Evolutionary conservation across 257 asterid genomes (phyloP).

Genomic region (Cordia subcordata): DNA sequence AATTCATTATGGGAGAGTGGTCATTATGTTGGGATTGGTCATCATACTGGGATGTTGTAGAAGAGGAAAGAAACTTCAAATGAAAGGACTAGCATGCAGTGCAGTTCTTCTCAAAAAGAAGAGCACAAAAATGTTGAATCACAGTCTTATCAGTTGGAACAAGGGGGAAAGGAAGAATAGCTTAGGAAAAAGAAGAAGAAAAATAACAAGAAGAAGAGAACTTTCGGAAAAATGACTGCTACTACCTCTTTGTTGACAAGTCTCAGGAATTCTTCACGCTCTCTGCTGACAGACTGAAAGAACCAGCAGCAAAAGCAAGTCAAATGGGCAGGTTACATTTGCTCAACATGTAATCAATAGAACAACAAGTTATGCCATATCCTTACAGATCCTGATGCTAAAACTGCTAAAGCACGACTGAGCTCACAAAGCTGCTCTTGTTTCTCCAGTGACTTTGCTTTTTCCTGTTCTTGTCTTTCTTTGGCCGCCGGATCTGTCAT

Average conservation of each 20-base stretch:
- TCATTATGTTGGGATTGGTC: too few relatives aligned
- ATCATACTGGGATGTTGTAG: too few relatives aligned
- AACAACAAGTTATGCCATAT: conserved; percentile 12
- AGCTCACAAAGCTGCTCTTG: conserved; percentile 88
- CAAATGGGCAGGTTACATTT: conserved; percentile 12
- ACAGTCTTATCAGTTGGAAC: too few relatives aligned
- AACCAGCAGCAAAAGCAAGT: conserved; percentile 21
- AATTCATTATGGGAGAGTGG: too few relatives aligned
- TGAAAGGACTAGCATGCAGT: too few relatives aligned
- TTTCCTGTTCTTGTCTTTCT: conserved; percentile 57
- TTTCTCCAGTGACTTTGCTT: conserved; percentile 57
- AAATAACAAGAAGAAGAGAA: neutral
- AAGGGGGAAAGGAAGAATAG: too few relatives aligned
- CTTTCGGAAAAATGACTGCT: conserved; percentile 1
- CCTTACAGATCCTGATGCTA: conserved; percentile 90
- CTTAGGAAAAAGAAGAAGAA: too few relatives aligned
- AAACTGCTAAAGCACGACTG: conserved; percentile 91
- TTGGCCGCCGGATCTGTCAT: conserved; percentile 63
- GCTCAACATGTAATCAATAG: conserved; percentile 17
- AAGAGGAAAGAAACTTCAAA: too few relatives aligned
- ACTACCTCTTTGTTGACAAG: conserved; percentile 96
- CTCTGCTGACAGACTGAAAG: conserved; percentile 94
- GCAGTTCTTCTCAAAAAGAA: too few relatives aligned
- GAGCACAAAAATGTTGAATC: too few relatives aligned
- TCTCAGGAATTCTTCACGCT: conserved; percentile 91